phyloP scores from a whole-genome alignment of 2,329 filamentous ascomycete species.

The Fusarium subtropicale region DNA sequence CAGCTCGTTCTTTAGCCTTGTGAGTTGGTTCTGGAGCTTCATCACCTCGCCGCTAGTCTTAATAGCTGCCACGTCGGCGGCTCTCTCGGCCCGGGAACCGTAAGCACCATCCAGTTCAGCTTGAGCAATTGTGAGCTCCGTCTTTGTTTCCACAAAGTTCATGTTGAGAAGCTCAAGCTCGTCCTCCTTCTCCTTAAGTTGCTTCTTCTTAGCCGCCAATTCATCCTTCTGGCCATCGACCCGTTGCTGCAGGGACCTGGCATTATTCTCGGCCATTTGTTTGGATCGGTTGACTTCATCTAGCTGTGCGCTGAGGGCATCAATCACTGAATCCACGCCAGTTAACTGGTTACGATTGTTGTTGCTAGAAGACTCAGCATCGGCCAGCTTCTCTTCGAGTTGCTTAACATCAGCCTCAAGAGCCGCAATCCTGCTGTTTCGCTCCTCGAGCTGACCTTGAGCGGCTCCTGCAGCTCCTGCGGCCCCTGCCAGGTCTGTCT shows the following conservation, averaged over 20 bases:
- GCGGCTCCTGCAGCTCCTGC: conserved; percentile 33
- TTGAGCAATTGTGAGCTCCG: conserved; percentile 69
- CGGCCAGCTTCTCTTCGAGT: conserved; percentile 42
- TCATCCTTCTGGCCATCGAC: conserved; percentile 39
- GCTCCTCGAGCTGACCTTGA: conserved; percentile 49
- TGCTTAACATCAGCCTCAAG: conserved; percentile 54
- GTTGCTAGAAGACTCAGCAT: conserved; percentile 55
- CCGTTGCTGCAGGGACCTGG: conserved; percentile 44
- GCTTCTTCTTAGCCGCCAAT: conserved; percentile 54
- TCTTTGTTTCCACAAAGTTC: conserved; percentile 69
- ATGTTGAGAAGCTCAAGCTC: conserved; percentile 64
- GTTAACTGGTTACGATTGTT: conserved; percentile 52
- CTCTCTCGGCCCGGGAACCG: conserved; percentile 68
- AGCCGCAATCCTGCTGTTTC: conserved; percentile 57
- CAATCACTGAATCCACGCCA: conserved; percentile 48
- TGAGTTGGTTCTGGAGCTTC: conserved; percentile 61
- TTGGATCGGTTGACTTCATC: conserved; percentile 48
- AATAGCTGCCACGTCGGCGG: conserved; percentile 67
- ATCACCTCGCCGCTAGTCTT: conserved; percentile 61
- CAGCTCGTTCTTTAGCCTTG: conserved; percentile 63
- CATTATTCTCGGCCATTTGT: conserved; percentile 46
- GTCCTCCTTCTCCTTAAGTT: conserved; percentile 61
- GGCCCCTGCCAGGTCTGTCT: conserved; percentile 35
- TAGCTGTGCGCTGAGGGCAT: conserved; percentile 46
- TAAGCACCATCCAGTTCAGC: conserved; percentile 73